Percentiles rank a stretch among this genome's conserved stretches.
Conservation (phyloP, 2,329 filamentous ascomycete species). For the Nemania bipapillata region DNA sequence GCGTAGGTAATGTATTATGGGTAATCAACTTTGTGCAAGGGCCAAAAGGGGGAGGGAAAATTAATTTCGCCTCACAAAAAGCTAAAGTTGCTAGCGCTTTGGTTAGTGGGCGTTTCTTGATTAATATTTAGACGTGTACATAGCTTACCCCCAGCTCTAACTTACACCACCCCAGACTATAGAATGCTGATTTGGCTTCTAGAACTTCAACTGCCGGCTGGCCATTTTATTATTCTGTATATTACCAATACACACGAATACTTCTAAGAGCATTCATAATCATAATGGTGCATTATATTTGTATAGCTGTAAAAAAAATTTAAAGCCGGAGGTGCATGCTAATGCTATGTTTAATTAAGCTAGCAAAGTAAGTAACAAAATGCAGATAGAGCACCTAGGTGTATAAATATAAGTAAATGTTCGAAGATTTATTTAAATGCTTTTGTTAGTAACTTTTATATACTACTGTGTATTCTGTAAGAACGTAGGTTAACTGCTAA, state of each 20-base stretch:
- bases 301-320: no score
- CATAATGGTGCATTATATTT: not conserved
- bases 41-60: constrained; percentile 37
- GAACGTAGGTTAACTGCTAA: no score
- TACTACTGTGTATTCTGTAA: no score
- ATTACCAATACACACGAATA: no score
- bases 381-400: no score
- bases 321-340: no score
- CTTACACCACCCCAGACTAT: constrained; percentile 29
- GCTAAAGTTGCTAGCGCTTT: constrained; percentile 26
- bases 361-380: no score
- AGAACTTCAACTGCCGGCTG: constrained; percentile 38
- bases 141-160: constrained; percentile 23
- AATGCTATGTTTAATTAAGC: no score
- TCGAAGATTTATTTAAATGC: no score
- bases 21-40: constrained; percentile 17
- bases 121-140: constrained; percentile 7
- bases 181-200: constrained; percentile 34
- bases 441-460: no score
- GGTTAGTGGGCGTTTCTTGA: constrained; percentile 30
- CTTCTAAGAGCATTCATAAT: no score
- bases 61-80: constrained; percentile 30
- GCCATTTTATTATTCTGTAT: constrained; percentile 9
- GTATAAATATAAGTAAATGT: no score
- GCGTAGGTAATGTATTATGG: not conserved